phyloP scores from a whole-genome alignment of 805 yeast species.

The Lipomyces spencermartinsiae region DNA sequence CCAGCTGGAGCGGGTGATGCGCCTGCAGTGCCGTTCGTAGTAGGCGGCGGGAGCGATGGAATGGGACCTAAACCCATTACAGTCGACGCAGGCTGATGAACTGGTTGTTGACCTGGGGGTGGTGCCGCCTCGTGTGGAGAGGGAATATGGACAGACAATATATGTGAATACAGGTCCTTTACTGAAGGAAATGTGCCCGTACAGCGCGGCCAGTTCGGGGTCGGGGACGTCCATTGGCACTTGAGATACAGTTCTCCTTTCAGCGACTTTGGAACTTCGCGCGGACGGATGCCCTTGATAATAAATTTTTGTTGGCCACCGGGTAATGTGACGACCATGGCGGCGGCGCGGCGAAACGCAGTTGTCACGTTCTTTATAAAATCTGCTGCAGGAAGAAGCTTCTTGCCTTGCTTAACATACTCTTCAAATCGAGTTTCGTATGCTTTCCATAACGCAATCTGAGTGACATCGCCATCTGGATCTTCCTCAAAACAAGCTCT shows the following conservation, averaged over 20 bases:
- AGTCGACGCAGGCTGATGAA: not conserved
- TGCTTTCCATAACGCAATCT: slow-evolving; percentile 93
- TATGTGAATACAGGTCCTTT: slow-evolving; percentile 34
- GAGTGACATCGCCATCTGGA: slow-evolving; percentile 84
- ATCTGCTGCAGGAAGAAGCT: slow-evolving; percentile 90
- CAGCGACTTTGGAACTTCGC: slow-evolving; percentile 52
- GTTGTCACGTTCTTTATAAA: slow-evolving; percentile 91
- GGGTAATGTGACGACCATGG: slow-evolving; percentile 82
- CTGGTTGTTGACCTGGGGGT: not conserved
- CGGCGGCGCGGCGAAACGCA: slow-evolving; percentile 78
- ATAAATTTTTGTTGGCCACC: slow-evolving; percentile 79
- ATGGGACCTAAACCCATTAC: not conserved
- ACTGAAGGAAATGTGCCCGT: slow-evolving; percentile 22
- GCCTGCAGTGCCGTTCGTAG: not conserved
- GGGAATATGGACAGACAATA: slow-evolving; percentile 35
- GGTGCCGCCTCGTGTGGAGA: not conserved
- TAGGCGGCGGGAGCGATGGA: not conserved
- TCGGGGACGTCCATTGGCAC: slow-evolving; percentile 37
- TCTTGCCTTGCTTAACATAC: slow-evolving; percentile 58
- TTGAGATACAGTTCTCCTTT: slow-evolving; percentile 36
- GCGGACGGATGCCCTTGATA: slow-evolving; percentile 92
- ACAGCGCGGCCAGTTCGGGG: slow-evolving; percentile 15
- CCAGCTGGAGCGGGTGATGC: not conserved
- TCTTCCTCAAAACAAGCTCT: slow-evolving; percentile 86
- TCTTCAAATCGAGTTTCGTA: slow-evolving; percentile 86